Conservation (phyloP, 2,329 filamentous ascomycete genomes). For the Cercospora nicotianae region DNA sequence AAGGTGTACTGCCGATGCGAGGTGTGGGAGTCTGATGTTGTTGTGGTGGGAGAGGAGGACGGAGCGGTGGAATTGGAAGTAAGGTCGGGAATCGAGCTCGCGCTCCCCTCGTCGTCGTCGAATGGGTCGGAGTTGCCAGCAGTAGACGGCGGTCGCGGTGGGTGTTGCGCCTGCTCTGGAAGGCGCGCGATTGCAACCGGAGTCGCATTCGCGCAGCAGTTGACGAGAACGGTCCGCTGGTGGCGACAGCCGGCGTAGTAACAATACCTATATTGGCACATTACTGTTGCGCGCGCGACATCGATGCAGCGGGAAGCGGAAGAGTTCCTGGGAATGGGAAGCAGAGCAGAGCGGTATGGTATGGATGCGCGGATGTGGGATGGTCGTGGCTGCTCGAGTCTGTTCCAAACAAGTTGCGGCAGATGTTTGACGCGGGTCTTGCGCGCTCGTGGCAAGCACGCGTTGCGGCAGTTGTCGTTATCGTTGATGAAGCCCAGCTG, state of each 20-base stretch:
- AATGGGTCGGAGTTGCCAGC: conserved; percentile 3
- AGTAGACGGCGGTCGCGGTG: conserved; percentile 4
- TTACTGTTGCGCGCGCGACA: conserved; percentile 22
- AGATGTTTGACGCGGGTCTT: background rate
- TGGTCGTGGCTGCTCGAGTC: conserved; percentile 10
- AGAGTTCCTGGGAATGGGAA: background rate
- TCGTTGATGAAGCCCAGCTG: background rate
- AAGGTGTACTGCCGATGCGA: conserved; percentile 18
- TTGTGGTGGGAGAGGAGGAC: conserved; percentile 7
- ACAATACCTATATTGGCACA: conserved; percentile 38
- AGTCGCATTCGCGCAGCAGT: conserved; percentile 28
- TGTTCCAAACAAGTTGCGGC: background rate
- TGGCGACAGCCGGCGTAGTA: conserved; percentile 37
- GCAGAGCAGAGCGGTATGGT: background rate
- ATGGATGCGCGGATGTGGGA: background rate
- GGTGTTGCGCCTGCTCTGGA: background rate
- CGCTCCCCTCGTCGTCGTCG: conserved; percentile 11
- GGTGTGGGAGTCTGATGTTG: conserved; percentile 8
- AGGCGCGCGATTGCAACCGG: conserved; percentile 1
- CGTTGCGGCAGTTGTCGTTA: background rate
- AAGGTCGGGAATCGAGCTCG: conserved; percentile 3
- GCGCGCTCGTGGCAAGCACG: conserved; percentile 11
- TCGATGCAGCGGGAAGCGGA: background rate
- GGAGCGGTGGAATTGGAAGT: conserved; percentile 1
- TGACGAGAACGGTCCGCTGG: conserved; percentile 31